Evolutionary conservation across 1,139 yeast species (phyloP).

Genomic region (Geotrichum fermentans): DNA sequence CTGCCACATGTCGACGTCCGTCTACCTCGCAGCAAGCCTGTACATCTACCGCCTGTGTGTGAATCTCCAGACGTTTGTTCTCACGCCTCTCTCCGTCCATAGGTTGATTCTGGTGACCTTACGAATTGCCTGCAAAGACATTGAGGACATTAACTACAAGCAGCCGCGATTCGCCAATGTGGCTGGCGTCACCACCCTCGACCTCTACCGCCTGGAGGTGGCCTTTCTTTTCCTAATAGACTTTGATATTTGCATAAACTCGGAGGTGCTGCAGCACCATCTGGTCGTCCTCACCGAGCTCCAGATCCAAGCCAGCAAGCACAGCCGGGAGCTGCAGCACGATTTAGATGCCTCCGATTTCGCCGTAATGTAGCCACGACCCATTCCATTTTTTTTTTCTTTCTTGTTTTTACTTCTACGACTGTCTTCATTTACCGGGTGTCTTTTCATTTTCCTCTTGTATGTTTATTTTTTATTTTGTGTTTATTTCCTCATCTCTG

Average conservation of each 20-base stretch:
- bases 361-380: slow-evolving; percentile 2
- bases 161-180: slow-evolving; percentile 50
- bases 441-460: neutral
- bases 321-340: slow-evolving; percentile 8
- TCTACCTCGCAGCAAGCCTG: slow-evolving; percentile 40
- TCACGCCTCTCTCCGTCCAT: slow-evolving; percentile 45
- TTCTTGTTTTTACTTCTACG: neutral
- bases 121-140: slow-evolving; percentile 47
- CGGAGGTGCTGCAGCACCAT: slow-evolving; percentile 29
- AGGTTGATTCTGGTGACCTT: slow-evolving; percentile 47
- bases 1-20: slow-evolving; percentile 44
- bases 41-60: slow-evolving; percentile 39
- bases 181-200: slow-evolving; percentile 46
- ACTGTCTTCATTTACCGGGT: neutral
- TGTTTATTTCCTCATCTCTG: neutral
- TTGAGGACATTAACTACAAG: slow-evolving; percentile 50
- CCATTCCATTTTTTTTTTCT: neutral
- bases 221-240: slow-evolving; percentile 42
- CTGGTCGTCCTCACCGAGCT: slow-evolving; percentile 28
- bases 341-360: slow-evolving; percentile 25
- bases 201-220: slow-evolving; percentile 46
- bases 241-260: slow-evolving; percentile 37
- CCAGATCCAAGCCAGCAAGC: slow-evolving; percentile 23
- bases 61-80: slow-evolving; percentile 34
- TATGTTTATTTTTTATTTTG: too few species aligned